These are phyloP conservation scores for Suillus discolor DNA, from an alignment of 768 basidiomycete genomes.

Conservation along the genomic window DNA sequence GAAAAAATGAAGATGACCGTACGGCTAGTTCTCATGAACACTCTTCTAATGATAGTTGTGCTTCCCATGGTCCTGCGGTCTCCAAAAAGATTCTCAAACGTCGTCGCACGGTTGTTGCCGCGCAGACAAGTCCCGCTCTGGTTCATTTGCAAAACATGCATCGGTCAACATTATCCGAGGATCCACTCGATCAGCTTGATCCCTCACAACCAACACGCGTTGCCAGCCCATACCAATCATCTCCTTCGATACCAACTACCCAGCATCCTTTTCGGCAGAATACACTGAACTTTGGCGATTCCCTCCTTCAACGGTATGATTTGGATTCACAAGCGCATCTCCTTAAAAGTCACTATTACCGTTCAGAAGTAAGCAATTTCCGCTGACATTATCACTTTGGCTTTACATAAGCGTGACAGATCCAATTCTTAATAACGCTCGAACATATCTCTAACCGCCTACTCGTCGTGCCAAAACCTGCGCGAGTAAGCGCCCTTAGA, in stretches of 20 bases:
- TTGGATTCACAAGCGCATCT: constrained; percentile 66
- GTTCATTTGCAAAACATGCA: constrained; percentile 57
- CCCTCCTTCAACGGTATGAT: constrained; percentile 70
- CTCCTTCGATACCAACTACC: constrained; percentile 63
- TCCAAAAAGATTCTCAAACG: constrained; percentile 25
- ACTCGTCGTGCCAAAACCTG: constrained; percentile 89
- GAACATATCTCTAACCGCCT: constrained; percentile 94
- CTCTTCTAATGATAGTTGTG: constrained; percentile 18
- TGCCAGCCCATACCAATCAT: constrained; percentile 64
- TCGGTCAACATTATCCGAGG: constrained; percentile 63
- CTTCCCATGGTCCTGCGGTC: constrained; percentile 12
- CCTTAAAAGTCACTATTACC: constrained; percentile 84
- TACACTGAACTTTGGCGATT: constrained; percentile 49
- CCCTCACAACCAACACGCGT: constrained; percentile 34
- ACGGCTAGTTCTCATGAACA: constrained; percentile 17
- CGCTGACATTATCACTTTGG: background rate
- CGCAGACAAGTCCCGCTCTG: constrained; percentile 76
- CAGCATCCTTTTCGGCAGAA: constrained; percentile 48
- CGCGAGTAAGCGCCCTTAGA: constrained; percentile 92
- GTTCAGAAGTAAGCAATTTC: constrained; percentile 66
- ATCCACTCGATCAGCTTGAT: constrained; percentile 75
- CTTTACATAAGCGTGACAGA: constrained; percentile 42
- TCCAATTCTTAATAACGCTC: constrained; percentile 84
- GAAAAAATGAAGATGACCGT: constrained; percentile 37
- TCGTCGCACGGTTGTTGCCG: constrained; percentile 58